Evolutionary conservation across 2,329 filamentous ascomycete species (phyloP).

Genomic region (Dothideomycetes sp.): DNA sequence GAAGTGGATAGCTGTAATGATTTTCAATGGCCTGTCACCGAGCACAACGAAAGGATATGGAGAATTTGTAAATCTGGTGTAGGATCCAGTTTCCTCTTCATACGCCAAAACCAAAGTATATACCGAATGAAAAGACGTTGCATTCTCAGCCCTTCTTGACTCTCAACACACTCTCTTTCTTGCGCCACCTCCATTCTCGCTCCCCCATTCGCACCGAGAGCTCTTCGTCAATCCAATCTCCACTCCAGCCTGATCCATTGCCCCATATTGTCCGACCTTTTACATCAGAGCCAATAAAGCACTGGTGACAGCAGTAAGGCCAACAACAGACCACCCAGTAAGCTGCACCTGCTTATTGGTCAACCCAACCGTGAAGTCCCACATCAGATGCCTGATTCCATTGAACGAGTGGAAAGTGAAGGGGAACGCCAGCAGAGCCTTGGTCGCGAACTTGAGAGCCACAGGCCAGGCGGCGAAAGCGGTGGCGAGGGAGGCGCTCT

Average conservation of each 20-base stretch:
- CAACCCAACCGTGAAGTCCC: slow-evolving; percentile 55
- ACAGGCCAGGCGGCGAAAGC: slow-evolving; percentile 52
- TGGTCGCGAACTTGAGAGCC: slow-evolving; percentile 46
- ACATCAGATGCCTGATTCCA: slow-evolving; percentile 60
- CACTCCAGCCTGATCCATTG: background rate
- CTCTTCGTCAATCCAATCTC: background rate
- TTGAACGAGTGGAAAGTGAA: slow-evolving; percentile 61
- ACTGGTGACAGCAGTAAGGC: slow-evolving; percentile 40
- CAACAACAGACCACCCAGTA: slow-evolving; percentile 55
- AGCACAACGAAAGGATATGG: too few relatives aligned
- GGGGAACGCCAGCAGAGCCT: slow-evolving; percentile 48
- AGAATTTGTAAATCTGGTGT: too few relatives aligned
- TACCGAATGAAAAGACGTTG: background rate
- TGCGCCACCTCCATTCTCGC: too few relatives aligned
- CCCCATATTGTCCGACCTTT: background rate
- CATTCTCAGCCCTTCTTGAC: background rate
- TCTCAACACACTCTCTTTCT: slow-evolving; percentile 1
- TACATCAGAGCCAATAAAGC: slow-evolving; percentile 32
- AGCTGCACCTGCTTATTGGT: slow-evolving; percentile 53
- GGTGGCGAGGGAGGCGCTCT: slow-evolving; percentile 52
- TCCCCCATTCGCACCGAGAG: too few relatives aligned
- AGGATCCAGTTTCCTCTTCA: background rate
- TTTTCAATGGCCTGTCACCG: too few relatives aligned
- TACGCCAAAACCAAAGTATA: background rate
- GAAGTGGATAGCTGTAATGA: too few relatives aligned